Base-by-base conservation (phyloP, 768 basidiomycete species). In the Chiua virens region DNA sequence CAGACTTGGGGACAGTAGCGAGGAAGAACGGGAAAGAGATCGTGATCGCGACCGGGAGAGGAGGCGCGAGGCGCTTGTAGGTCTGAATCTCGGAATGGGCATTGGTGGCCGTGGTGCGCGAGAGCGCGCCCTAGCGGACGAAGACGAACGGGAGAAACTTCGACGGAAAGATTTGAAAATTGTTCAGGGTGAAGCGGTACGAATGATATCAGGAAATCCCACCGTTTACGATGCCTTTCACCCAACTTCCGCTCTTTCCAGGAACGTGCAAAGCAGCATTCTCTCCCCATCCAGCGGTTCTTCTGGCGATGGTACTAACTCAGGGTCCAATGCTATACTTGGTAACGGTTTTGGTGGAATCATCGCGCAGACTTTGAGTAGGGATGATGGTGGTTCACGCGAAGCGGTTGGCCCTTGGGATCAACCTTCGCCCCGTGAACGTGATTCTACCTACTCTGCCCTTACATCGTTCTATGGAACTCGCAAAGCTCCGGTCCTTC, bases 221-320 rank as follows among this genome's bases (percentile, higher is more conserved):
- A 72, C 74, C 21, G 79, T 86, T 2, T 92, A 81, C 63, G 90
- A 93, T 60, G 86, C 89, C 2, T 93, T 92, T 73, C 85, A 91
- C 64, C 81, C 84, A 1, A 78, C 85, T 1, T 75, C 74, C 2
- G 17, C 62, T 8, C 23, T 62, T 22, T 56, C 68, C 15, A 61
- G 69, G 57, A 66, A 55, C 37, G 37, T 53, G 23, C 68, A 68
- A n/a, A 37, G 53, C 13, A 53, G 53, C 25, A 41, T 65, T 47
- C 54, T 69, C 18, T 60, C 65, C 9, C 49, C 60, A 8, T 45
- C 58, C 5, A 48, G 55, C 10, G 50, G 43, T 11, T 10, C 55
- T 34, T 37, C 67, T 17, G 50, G 59, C 17, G 69, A 69, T 36
- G 47, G 53, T 6, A 27, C 47, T 21, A 48, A 39, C 21, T 27